Evolutionary conservation across 2,329 filamentous ascomycete species (phyloP), one percentile per base, ranked within the genome.

Genomic region (Hypoxylon rubiginosum): DNA sequence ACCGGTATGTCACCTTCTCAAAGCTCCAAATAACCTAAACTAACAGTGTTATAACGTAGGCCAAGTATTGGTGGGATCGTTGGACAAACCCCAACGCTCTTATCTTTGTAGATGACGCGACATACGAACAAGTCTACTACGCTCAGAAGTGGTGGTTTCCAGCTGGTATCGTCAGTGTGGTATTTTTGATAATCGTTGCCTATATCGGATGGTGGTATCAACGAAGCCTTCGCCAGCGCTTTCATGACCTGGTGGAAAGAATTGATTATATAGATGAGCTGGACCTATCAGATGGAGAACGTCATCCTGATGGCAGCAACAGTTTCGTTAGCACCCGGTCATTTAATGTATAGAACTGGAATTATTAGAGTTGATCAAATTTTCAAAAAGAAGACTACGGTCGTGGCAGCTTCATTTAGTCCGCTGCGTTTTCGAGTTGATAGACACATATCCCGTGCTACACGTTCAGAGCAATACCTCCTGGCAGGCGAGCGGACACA

Each of bases 141-240:
- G 62, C 62, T 7, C 24, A 62, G 34, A 61, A 41, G 15, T 66
- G 48, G 39, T 66, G 62, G 62, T 57, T 66, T 34, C 57, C 57
- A 17, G 51, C 62, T 21, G 62, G 62, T 6, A 52, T 66, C 15
- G 48, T 36, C 17, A 21, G 50, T 7, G 53, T 57, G 17, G 26
- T 58, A 7, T 62, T 66, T 28, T 62, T 66, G 62, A 41, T 30
- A 3, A 21, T 61, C 9, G 57, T 62, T 4, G 45, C 53, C 1
- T 61, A 61, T 19, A 66, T 66, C 17, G 62, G 62, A 4, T 66
- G 62, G 62, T 66, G 62, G 62, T 66, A 66, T 50, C 62, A 66
- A 11, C 46, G 58, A 6, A 61, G 58, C 19, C 24, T 66, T 4
- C 62, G 62, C 4, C 48, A 61, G 4, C 53, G 62, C 30, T 66